These are phyloP conservation scores for Solanum hybrid DNA, from an alignment of 305 asterid species.

Conservation along the genomic window DNA sequence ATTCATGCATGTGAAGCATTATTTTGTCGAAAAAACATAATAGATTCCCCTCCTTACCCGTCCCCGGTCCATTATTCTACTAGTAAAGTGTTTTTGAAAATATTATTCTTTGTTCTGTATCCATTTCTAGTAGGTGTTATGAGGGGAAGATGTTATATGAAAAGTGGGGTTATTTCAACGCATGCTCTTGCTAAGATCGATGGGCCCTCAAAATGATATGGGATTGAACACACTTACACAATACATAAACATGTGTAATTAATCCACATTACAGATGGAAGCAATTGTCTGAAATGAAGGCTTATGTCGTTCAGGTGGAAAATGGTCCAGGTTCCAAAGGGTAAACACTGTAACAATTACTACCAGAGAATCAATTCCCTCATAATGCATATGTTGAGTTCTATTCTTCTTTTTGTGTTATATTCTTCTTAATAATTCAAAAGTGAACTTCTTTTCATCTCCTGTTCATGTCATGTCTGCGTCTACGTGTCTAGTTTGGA, in stretches of 20 bases:
- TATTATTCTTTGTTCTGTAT: conserved; percentile 37
- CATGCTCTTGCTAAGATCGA: not conserved
- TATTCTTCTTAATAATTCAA: conserved; percentile 24
- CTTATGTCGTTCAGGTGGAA: conserved; percentile 36
- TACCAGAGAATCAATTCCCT: conserved; percentile 41
- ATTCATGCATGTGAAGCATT: not conserved
- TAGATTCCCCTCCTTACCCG: conserved; percentile 20
- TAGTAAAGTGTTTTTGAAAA: conserved; percentile 15
- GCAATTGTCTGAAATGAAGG: conserved; percentile 18
- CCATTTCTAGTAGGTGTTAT: conserved; percentile 28
- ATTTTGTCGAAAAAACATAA: conserved; percentile 4
- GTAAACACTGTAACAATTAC: conserved; percentile 8
- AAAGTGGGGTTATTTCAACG: not conserved
- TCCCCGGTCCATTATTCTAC: conserved; percentile 43
- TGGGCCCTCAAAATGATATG: not conserved
- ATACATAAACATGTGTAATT: not conserved
- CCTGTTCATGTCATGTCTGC: not conserved
- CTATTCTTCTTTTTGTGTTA: conserved; percentile 26
- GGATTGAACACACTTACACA: not conserved
- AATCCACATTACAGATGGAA: conserved; percentile 6
- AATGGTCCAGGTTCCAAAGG: conserved; percentile 22
- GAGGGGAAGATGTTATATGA: conserved; percentile 6
- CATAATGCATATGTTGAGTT: conserved; percentile 39
- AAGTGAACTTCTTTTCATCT: conserved; percentile 9
- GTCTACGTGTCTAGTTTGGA: not conserved